Percentiles rank a stretch among this genome's conserved stretches.
These are phyloP conservation scores for Pseudevernia furfuracea DNA, from an alignment of 495 filamentous ascomycete species.

Conservation along the genomic window DNA sequence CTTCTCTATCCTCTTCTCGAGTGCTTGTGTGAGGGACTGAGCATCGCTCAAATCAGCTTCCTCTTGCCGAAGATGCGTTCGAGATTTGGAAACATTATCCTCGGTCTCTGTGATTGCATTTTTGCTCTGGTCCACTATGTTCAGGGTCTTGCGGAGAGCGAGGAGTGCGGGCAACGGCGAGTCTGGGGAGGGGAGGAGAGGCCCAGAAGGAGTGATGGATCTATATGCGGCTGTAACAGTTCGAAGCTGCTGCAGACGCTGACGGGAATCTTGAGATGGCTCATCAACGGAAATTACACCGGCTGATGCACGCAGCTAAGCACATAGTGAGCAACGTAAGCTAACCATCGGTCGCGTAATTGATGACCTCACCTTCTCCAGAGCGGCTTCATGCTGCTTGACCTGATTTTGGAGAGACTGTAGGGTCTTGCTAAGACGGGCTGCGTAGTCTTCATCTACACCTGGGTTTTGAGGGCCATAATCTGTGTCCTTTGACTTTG, in stretches of 20 bases:
- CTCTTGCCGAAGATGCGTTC: slow-evolving; percentile 51
- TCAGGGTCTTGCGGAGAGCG: slow-evolving; percentile 56
- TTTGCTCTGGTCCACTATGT: slow-evolving; percentile 55
- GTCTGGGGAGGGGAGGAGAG: slow-evolving; percentile 54
- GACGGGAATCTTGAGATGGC: slow-evolving; percentile 36
- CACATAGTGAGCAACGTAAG: background rate
- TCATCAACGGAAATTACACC: slow-evolving; percentile 26
- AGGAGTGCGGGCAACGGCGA: slow-evolving; percentile 66
- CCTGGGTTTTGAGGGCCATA: background rate
- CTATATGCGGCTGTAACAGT: slow-evolving; percentile 58
- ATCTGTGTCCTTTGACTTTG: slow-evolving; percentile 8
- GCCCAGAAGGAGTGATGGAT: slow-evolving; percentile 49
- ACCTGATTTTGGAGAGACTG: slow-evolving; percentile 57
- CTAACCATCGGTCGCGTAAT: slow-evolving; percentile 16
- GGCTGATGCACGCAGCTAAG: slow-evolving; percentile 39
- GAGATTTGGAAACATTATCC: slow-evolving; percentile 44
- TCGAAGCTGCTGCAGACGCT: slow-evolving; percentile 46
- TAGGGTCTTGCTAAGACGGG: slow-evolving; percentile 56
- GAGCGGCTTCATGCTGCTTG: slow-evolving; percentile 53
- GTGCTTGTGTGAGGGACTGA: slow-evolving; percentile 41
- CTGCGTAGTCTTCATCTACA: slow-evolving; percentile 29
- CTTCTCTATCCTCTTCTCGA: slow-evolving; percentile 52
- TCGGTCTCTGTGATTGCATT: slow-evolving; percentile 49
- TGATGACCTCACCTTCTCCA: slow-evolving; percentile 42
- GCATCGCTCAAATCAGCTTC: slow-evolving; percentile 55